A percentile compares a stretch with the other conserved stretches of the same genome.
These are phyloP conservation scores for Fusarium sp. DNA, from an alignment of 2,329 filamentous ascomycete genomes.

Conservation along the genomic window DNA sequence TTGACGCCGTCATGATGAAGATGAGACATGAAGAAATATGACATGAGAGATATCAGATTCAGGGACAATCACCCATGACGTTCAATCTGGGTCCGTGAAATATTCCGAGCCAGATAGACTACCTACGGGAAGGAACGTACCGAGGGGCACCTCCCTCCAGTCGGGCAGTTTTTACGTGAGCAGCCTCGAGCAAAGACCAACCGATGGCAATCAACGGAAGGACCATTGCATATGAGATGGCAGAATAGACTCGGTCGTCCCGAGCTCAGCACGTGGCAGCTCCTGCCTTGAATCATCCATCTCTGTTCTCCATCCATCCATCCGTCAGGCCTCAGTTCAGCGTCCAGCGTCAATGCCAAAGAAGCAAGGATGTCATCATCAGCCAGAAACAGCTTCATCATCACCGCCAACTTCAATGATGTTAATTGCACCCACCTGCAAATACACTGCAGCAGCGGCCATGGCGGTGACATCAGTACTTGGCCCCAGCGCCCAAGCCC, in stretches of 20 bases:
- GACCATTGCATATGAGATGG: slow-evolving; percentile 7
- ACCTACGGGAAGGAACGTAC: not conserved
- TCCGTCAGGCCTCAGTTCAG: slow-evolving; percentile 20
- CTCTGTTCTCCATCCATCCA: not conserved
- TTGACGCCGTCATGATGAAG: slow-evolving; percentile 1
- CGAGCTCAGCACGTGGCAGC: slow-evolving; percentile 32
- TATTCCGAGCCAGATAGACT: not conserved
- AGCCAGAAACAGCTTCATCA: not conserved
- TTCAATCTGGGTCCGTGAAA: not conserved
- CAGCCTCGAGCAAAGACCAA: not conserved
- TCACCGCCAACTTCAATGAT: not conserved
- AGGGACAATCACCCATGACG: not conserved
- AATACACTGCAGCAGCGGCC: not conserved
- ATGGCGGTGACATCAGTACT: slow-evolving; percentile 8
- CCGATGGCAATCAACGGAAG: slow-evolving; percentile 9
- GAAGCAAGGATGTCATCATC: slow-evolving; percentile 7
- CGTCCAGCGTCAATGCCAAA: slow-evolving; percentile 10
- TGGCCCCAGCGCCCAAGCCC: not conserved
- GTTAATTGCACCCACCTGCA: not conserved
- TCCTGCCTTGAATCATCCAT: not conserved
- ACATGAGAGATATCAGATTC: slow-evolving; percentile 9
- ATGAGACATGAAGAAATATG: not conserved
- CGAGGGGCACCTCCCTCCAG: not conserved
- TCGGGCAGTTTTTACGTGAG: not conserved
- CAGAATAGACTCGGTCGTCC: slow-evolving; percentile 16